phyloP scores from a whole-genome alignment of 106 monocot genomes.

The Allium sativum region DNA sequence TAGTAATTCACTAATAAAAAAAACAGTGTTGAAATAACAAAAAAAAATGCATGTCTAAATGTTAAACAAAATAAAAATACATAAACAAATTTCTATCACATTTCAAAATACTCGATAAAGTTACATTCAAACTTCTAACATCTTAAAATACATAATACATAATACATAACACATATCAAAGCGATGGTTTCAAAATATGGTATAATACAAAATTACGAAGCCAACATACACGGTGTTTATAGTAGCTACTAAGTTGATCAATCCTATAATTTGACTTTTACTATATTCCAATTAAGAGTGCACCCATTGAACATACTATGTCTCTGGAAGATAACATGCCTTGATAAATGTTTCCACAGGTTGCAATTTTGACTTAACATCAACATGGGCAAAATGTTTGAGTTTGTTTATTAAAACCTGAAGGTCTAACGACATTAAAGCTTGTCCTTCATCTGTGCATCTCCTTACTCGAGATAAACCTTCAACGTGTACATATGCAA shows the following conservation, averaged over 20 bases:
- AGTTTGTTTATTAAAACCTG: constrained; percentile 91
- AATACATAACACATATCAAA: no score
- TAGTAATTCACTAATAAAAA: no score
- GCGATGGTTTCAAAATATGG: no score
- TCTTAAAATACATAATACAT: no score
- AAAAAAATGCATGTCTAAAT: no score
- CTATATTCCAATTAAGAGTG: constrained; percentile 71
- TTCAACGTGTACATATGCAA: constrained; percentile 75
- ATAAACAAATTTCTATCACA: no score
- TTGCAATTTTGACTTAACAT: constrained; percentile 83
- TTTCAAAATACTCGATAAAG: no score
- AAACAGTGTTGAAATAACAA: no score
- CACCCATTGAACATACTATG: constrained; percentile 95
- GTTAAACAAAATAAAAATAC: no score
- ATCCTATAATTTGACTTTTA: constrained; percentile 63
- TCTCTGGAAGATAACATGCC: constrained; percentile 92
- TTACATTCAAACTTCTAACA: no score
- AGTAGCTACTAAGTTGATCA: constrained; percentile 72
- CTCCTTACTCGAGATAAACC: constrained; percentile 86
- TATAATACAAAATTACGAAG: no score
- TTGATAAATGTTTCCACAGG: constrained; percentile 83
- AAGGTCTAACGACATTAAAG: constrained; percentile 89
- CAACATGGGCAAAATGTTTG: constrained; percentile 56
- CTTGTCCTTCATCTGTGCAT: constrained; percentile 96
- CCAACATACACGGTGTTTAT: no score